A percentile compares a stretch with the other conserved stretches of the same genome.
phyloP scores from a whole-genome alignment of 345 rosid species.

The Carallia brachiata region DNA sequence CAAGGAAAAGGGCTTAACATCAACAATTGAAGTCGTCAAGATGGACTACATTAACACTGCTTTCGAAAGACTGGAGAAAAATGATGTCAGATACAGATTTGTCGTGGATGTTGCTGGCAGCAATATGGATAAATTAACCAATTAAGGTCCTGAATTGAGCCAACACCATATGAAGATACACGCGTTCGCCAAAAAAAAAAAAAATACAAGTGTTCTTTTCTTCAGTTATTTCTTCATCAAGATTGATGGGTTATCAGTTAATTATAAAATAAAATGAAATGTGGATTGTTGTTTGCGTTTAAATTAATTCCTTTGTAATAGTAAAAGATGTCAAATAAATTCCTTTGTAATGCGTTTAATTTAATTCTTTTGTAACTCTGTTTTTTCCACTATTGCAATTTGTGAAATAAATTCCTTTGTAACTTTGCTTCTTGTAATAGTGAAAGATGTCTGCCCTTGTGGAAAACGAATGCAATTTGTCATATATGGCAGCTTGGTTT shows the following conservation, averaged over 20 bases:
- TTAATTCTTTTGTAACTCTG: too few species aligned
- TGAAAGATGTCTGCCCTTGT: constrained; percentile 14
- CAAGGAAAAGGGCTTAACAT: constrained; percentile 56
- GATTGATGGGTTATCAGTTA: background rate
- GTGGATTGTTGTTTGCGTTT: constrained; percentile 1
- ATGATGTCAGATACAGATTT: constrained; percentile 92
- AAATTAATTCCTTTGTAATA: background rate
- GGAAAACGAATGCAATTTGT: background rate
- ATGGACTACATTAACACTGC: constrained; percentile 85
- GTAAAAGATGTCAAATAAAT: too few species aligned
- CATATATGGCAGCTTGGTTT: background rate
- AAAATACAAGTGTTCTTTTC: background rate
- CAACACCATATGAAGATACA: background rate
- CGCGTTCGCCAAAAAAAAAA: background rate
- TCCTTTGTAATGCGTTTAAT: too few species aligned
- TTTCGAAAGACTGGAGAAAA: constrained; percentile 82
- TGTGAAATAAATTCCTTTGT: background rate
- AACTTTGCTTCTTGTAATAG: background rate
- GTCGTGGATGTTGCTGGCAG: constrained; percentile 90
- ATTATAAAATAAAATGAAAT: background rate
- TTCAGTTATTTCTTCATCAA: background rate
- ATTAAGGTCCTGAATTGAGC: background rate
- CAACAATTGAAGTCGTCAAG: constrained; percentile 76
- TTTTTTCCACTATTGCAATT: too few species aligned
- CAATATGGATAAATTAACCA: constrained; percentile 45